Conservation (phyloP, 2,329 filamentous ascomycete genomes). For the Didymella pinodella region DNA sequence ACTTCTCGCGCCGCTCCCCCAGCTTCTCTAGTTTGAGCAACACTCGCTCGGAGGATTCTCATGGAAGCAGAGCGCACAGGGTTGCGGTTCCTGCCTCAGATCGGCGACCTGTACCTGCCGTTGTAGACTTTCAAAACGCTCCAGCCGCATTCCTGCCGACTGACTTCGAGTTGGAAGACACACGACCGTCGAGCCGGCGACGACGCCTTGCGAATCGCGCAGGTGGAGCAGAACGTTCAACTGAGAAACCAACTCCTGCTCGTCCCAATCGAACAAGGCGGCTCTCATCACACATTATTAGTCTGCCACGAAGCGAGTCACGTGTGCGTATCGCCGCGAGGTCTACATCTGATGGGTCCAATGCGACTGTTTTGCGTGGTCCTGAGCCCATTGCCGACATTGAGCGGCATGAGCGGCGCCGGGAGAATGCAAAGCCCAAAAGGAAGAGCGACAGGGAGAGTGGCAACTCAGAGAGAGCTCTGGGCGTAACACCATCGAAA, state of each 20-base stretch:
- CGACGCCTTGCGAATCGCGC: slow-evolving; percentile 41
- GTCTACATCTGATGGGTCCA: slow-evolving; percentile 32
- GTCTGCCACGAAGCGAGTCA: slow-evolving; percentile 39
- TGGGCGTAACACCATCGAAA: slow-evolving; percentile 30
- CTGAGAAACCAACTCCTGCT: slow-evolving; percentile 31
- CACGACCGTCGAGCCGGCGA: slow-evolving; percentile 34
- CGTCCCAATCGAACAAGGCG: slow-evolving; percentile 42
- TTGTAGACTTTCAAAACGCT: slow-evolving; percentile 58
- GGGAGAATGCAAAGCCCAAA: slow-evolving; percentile 31
- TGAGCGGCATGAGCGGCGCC: slow-evolving; percentile 1
- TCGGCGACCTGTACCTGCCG: slow-evolving; percentile 39
- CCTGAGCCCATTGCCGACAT: slow-evolving; percentile 22
- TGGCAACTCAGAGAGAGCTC: slow-evolving; percentile 13
- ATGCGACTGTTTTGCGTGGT: slow-evolving; percentile 27
- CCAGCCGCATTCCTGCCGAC: slow-evolving; percentile 58
- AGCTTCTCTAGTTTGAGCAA: slow-evolving; percentile 60
- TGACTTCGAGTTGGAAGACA: slow-evolving; percentile 55
- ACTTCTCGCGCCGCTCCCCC: slow-evolving; percentile 75
- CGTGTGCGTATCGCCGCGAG: slow-evolving; percentile 27
- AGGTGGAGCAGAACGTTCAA: slow-evolving; percentile 31
- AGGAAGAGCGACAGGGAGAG: slow-evolving; percentile 24
- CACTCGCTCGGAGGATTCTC: slow-evolving; percentile 47
- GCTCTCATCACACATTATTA: slow-evolving; percentile 45
- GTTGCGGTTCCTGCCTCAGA: slow-evolving; percentile 35
- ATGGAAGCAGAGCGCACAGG: slow-evolving; percentile 39